These are phyloP conservation scores for Phytophthora rubi DNA, from an alignment of 352 stramenopile species.

Conservation along the genomic window DNA sequence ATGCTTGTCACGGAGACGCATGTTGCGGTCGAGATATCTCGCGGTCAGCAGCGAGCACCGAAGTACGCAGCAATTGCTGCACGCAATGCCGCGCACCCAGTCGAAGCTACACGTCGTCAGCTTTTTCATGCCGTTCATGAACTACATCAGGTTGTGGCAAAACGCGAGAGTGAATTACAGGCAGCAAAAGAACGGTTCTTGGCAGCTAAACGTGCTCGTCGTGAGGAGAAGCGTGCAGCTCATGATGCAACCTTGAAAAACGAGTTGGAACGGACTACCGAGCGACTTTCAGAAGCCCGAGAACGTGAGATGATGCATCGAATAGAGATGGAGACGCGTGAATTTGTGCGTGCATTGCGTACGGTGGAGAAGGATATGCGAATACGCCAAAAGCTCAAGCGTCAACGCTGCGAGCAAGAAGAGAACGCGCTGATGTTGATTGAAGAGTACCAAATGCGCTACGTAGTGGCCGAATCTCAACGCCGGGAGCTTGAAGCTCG, in stretches of 20 bases:
- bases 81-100: slow-evolving; percentile 32
- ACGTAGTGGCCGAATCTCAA: slow-evolving; percentile 51
- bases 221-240: slow-evolving; percentile 23
- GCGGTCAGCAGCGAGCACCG: slow-evolving; percentile 27
- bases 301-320: slow-evolving; percentile 49
- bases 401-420: slow-evolving; percentile 43
- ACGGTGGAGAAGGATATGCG: slow-evolving; percentile 43
- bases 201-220: slow-evolving; percentile 25
- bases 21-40: slow-evolving; percentile 41
- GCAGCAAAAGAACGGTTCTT: slow-evolving; percentile 41
- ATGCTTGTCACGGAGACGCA: slow-evolving; percentile 64
- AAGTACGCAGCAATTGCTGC: slow-evolving; percentile 45
- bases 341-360: slow-evolving; percentile 49
- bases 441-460: slow-evolving; percentile 64
- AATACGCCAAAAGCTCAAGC: slow-evolving; percentile 39
- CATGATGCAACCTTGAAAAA: slow-evolving; percentile 25
- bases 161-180: slow-evolving; percentile 38
- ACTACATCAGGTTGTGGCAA: slow-evolving; percentile 38
- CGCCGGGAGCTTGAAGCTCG: slow-evolving; percentile 39
- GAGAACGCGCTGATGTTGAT: slow-evolving; percentile 61
- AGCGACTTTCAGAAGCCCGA: slow-evolving; percentile 40
- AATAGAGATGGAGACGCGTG: slow-evolving; percentile 54
- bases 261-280: slow-evolving; percentile 31
- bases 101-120: slow-evolving; percentile 51
- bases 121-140: slow-evolving; percentile 61